phyloP scores from a whole-genome alignment of 2,329 filamentous ascomycete genomes.

The Arachnomyces sp. region DNA sequence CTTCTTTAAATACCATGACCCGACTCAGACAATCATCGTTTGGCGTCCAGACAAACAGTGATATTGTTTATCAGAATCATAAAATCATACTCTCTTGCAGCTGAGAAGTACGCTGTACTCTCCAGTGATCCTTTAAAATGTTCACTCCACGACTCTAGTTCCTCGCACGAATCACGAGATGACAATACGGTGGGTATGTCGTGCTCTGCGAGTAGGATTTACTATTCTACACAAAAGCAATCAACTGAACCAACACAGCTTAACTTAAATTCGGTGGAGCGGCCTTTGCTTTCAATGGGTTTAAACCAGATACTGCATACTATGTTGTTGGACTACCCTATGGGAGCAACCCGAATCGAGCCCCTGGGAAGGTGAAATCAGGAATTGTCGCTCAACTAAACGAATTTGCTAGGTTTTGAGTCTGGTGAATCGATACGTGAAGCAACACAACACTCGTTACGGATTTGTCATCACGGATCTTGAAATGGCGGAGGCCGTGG shows the following conservation, averaged over 20 bases:
- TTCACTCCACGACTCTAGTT: too few species aligned
- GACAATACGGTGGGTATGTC: too few species aligned
- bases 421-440: constrained; percentile 3
- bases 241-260: neutral
- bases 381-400: constrained; percentile 6
- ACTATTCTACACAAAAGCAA: neutral
- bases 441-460: constrained; percentile 1
- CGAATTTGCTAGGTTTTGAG: constrained; percentile 2
- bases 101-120: too few species aligned
- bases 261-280: neutral
- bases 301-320: constrained; percentile 3
- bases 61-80: too few species aligned
- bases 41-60: too few species aligned
- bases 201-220: constrained; percentile 2
- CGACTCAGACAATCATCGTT: too few species aligned
- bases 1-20: too few species aligned
- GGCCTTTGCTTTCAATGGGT: neutral
- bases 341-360: constrained; percentile 1
- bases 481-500: too few species aligned
- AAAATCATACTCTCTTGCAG: too few species aligned
- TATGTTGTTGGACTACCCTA: neutral
- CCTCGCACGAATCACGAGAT: too few species aligned
- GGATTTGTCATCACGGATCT: constrained; percentile 1
- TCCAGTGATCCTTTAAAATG: too few species aligned
- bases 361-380: constrained; percentile 6